A percentile compares a stretch with the other conserved stretches of the same genome.
phyloP scores from a whole-genome alignment of 2,329 filamentous ascomycete genomes.

The Colletotrichum paranaense region DNA sequence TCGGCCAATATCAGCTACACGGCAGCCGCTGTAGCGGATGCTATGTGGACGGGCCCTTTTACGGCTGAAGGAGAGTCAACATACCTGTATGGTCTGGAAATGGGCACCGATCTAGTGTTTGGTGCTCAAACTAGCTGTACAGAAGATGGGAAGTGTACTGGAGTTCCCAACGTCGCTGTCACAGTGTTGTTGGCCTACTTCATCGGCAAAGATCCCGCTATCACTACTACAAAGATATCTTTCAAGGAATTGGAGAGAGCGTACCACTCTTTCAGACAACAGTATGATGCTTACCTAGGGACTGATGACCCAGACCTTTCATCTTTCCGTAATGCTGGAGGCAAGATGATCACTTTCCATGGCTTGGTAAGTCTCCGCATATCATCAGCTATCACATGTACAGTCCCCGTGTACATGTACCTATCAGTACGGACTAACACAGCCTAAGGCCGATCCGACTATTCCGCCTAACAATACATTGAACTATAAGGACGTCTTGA shows the following conservation, averaged over 20 bases:
- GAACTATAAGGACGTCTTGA: constrained; percentile 39
- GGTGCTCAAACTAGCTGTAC: constrained; percentile 2
- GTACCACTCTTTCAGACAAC: neutral
- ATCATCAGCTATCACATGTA: neutral
- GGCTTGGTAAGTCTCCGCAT: constrained; percentile 42
- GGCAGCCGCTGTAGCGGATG: constrained; percentile 2
- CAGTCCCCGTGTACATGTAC: neutral
- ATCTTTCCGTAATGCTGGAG: constrained; percentile 51
- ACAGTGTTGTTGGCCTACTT: neutral
- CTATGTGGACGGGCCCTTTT: constrained; percentile 8
- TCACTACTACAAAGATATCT: neutral
- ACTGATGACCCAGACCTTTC: constrained; percentile 43
- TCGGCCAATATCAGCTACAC: neutral
- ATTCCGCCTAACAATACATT: neutral
- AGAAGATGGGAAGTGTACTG: neutral
- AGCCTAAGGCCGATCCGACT: constrained; percentile 1
- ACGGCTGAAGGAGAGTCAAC: neutral
- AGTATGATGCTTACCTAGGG: constrained; percentile 37
- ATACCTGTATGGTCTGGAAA: neutral
- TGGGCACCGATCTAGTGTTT: neutral
- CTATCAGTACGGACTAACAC: neutral
- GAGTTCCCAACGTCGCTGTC: neutral
- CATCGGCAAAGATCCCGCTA: constrained; percentile 3
- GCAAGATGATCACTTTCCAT: constrained; percentile 62
- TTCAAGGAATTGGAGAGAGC: constrained; percentile 2